Conservation (phyloP, 768 basidiomycete species). For the Fistulinella prunicolor region DNA sequence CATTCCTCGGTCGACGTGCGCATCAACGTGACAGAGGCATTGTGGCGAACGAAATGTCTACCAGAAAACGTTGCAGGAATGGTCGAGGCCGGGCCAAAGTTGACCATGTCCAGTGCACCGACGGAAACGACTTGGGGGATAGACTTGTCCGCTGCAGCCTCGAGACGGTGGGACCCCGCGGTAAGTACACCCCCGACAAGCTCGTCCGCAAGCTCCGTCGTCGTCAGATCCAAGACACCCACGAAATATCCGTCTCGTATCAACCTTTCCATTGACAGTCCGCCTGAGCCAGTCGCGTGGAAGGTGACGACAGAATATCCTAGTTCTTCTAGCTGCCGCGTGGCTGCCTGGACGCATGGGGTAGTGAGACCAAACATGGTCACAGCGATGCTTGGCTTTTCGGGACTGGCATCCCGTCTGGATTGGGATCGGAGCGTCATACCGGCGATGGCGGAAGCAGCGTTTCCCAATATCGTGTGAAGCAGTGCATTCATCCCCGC, state of each 20-base stretch:
- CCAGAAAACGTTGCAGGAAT: slow-evolving; percentile 18
- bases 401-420: too few species aligned
- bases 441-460: slow-evolving; percentile 27
- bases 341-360: slow-evolving; percentile 19
- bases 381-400: slow-evolving; percentile 10
- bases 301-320: too few species aligned
- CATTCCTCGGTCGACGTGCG: slow-evolving; percentile 24
- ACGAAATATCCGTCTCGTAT: slow-evolving; percentile 22
- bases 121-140: slow-evolving; percentile 32
- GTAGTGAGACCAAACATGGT: slow-evolving; percentile 31
- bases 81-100: slow-evolving; percentile 31
- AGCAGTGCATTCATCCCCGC: slow-evolving; percentile 30
- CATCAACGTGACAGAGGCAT: slow-evolving; percentile 30
- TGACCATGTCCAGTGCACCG: slow-evolving; percentile 35
- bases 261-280: slow-evolving; percentile 30
- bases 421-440: slow-evolving; percentile 21
- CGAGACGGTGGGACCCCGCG: slow-evolving; percentile 28
- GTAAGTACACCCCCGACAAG: slow-evolving; percentile 28
- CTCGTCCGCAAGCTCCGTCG: slow-evolving; percentile 33
- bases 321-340: slow-evolving; percentile 12
- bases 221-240: slow-evolving; percentile 32
- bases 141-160: slow-evolving; percentile 24
- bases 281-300: slow-evolving; percentile 30
- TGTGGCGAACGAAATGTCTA: slow-evolving; percentile 23
- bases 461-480: slow-evolving; percentile 23